Percentiles rank a stretch among this genome's conserved stretches.
These are phyloP conservation scores for Pythium guiyangense DNA, from an alignment of 352 stramenopile species.

Conservation along the genomic window DNA sequence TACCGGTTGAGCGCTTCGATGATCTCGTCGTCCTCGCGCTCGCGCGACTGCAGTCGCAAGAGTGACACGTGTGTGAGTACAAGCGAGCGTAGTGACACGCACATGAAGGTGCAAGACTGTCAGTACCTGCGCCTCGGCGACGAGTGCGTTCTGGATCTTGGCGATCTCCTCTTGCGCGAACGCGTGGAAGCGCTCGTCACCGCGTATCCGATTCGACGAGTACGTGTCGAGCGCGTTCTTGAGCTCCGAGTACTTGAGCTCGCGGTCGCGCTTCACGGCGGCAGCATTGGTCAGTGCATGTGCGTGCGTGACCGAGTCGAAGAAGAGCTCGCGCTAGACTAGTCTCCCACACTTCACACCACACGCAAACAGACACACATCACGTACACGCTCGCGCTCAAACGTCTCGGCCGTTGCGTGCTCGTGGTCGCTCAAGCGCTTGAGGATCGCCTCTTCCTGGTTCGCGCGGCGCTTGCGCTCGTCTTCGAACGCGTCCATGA, in stretches of 20 bases:
- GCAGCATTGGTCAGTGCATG: too few relatives aligned
- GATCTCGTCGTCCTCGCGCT: conserved; percentile 90
- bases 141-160: conserved; percentile 75
- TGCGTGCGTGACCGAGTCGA: too few relatives aligned
- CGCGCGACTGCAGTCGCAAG: conserved; percentile 48
- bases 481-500: conserved; percentile 88
- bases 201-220: conserved; percentile 62
- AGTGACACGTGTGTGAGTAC: neutral
- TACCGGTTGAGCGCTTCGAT: conserved; percentile 93
- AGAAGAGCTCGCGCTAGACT: too few relatives aligned
- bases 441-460: conserved; percentile 88
- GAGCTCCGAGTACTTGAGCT: conserved; percentile 66
- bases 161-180: too few relatives aligned
- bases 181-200: conserved; percentile 69
- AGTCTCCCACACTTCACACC: neutral
- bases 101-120: too few relatives aligned
- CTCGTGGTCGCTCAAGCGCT: conserved; percentile 89
- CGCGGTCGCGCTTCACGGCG: conserved; percentile 25
- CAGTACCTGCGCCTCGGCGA: conserved; percentile 63
- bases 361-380: neutral
- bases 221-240: conserved; percentile 71
- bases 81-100: neutral
- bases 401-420: conserved; percentile 71
- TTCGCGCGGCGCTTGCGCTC: conserved; percentile 78
- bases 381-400: conserved; percentile 48